Conservation (phyloP, 306 rosid genomes). For the Trichosanthes cucumerina region DNA sequence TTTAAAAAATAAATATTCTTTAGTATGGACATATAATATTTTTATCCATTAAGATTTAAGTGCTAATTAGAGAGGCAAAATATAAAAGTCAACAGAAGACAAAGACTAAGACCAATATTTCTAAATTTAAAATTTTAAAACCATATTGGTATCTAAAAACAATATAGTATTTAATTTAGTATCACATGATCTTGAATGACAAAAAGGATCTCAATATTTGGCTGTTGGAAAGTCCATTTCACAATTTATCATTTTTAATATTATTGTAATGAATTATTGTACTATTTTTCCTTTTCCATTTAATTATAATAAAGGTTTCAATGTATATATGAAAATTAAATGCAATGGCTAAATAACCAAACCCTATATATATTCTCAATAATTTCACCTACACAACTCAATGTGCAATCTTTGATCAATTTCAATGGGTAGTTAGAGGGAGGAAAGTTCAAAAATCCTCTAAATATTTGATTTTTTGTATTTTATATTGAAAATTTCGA, state of each 20-base stretch:
- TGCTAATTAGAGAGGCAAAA: too few species aligned
- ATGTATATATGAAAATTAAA: neutral
- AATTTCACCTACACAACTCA: neutral
- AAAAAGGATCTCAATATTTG: neutral
- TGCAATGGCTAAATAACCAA: neutral
- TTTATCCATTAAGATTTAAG: too few species aligned
- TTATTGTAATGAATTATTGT: constrained; percentile 5
- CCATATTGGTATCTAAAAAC: neutral
- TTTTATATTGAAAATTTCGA: too few species aligned
- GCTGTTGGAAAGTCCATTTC: neutral
- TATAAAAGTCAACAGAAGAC: too few species aligned
- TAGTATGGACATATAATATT: neutral
- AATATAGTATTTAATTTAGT: neutral
- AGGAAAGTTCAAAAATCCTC: neutral
- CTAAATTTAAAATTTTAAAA: neutral
- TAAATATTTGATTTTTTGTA: too few species aligned
- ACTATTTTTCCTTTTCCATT: neutral
- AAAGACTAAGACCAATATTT: neutral
- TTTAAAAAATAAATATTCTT: too few species aligned
- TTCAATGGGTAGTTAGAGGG: neutral
- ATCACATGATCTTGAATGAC: neutral
- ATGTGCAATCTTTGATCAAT: neutral
- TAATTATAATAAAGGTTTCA: neutral
- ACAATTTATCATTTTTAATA: neutral
- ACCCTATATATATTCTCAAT: neutral